Conservation (phyloP, 163 green algal genomes). For the Prototheca wickerhamii region DNA sequence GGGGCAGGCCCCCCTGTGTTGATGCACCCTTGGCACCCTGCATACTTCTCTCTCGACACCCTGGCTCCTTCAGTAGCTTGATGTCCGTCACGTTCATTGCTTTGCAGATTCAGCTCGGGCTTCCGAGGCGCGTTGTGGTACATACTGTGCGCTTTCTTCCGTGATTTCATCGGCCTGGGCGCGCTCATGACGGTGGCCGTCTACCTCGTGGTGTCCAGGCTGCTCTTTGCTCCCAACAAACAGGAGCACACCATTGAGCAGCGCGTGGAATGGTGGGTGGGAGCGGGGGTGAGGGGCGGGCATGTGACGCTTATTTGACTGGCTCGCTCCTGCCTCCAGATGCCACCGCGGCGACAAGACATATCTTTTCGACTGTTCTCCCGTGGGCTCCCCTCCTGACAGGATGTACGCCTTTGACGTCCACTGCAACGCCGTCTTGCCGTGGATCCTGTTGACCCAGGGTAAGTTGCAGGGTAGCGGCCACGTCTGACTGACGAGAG, state of each 20-base stretch:
- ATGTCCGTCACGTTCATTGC: not conserved
- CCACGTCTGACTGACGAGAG: not conserved
- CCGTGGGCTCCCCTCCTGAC: conserved; percentile 1
- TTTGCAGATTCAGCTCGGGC: not conserved
- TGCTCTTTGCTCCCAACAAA: conserved; percentile 50
- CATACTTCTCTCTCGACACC: no score
- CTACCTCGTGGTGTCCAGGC: conserved; percentile 76
- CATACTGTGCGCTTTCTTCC: not conserved
- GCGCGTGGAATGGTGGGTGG: conserved; percentile 77
- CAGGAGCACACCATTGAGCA: conserved; percentile 73
- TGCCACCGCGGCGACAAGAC: no score
- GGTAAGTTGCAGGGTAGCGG: conserved; percentile 32
- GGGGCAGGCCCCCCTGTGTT: no score
- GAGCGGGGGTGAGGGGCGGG: not conserved
- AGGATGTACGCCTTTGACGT: conserved; percentile 98
- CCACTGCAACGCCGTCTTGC: conserved; percentile 96
- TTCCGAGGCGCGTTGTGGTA: no score
- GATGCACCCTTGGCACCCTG: no score
- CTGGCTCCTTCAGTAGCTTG: no score
- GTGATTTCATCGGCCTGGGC: conserved; percentile 60
- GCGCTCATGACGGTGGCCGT: conserved; percentile 56
- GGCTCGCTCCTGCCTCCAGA: not conserved
- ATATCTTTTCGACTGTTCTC: no score
- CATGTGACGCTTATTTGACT: not conserved
- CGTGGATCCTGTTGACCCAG: conserved; percentile 80